Evolutionary conservation across 805 yeast species (phyloP).

Genomic region (Candida verbasci): DNA sequence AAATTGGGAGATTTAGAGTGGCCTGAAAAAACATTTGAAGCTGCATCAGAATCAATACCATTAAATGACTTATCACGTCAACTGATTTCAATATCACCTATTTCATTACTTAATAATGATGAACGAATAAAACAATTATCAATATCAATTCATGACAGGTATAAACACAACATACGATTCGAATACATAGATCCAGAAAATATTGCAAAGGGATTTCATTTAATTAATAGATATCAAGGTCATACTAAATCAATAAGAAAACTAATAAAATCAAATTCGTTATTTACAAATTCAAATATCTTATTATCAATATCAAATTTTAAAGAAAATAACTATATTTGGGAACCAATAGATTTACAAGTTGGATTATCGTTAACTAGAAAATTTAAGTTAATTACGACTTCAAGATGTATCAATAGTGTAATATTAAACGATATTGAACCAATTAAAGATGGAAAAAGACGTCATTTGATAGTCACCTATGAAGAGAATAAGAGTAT

Average conservation of each 20-base stretch:
- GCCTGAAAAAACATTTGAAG: neutral
- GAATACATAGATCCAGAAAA: constrained; percentile 13
- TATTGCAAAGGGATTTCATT: constrained; percentile 11
- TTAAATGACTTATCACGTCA: constrained; percentile 12
- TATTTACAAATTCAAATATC: constrained; percentile 19
- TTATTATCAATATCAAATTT: constrained; percentile 36
- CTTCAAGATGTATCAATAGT: constrained; percentile 16
- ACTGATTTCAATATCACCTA: constrained; percentile 11
- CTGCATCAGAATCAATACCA: constrained; percentile 8
- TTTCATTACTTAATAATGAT: constrained; percentile 11
- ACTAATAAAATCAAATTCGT: constrained; percentile 54
- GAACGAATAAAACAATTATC: constrained; percentile 10
- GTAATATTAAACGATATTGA: constrained; percentile 31
- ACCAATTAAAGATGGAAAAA: constrained; percentile 9
- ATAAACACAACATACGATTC: constrained; percentile 30
- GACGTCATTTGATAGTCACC: constrained; percentile 30
- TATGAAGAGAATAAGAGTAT: constrained; percentile 34
- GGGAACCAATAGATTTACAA: constrained; percentile 35
- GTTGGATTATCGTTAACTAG: constrained; percentile 28
- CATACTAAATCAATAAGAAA: constrained; percentile 76
- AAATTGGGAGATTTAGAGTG: constrained; percentile 12
- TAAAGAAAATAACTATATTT: constrained; percentile 33
- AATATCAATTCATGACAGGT: constrained; percentile 32
- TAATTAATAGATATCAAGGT: constrained; percentile 65
- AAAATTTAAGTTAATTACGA: constrained; percentile 22